Conservation (phyloP, 768 basidiomycete species). For the Clitopilus passeckerianus region DNA sequence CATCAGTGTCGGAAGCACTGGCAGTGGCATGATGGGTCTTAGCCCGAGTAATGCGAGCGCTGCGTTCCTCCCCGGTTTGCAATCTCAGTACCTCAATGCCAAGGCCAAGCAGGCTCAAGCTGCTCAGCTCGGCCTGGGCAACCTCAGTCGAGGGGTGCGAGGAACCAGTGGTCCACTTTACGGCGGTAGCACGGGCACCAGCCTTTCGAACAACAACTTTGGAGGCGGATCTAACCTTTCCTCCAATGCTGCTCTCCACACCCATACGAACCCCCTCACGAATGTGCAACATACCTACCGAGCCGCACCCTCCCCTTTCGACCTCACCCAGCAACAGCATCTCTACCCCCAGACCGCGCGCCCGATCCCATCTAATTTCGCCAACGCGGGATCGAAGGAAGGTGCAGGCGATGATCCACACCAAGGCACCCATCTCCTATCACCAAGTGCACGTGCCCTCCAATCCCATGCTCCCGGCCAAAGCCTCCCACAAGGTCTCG, state of each 20-base stretch:
- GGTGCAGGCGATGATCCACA: conserved; percentile 7
- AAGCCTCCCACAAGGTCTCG: conserved; percentile 87
- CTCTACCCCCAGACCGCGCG: conserved; percentile 19
- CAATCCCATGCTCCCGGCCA: conserved; percentile 89
- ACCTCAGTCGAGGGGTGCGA: conserved; percentile 23
- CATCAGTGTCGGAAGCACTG: conserved; percentile 30
- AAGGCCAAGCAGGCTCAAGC: conserved; percentile 35
- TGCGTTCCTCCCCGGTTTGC: conserved; percentile 73
- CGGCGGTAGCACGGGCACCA: conserved; percentile 11
- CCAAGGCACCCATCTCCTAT: conserved; percentile 33
- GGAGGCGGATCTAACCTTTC: conserved; percentile 19
- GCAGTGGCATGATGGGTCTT: conserved; percentile 32
- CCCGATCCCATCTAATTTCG: conserved; percentile 22
- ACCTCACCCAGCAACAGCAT: conserved; percentile 35
- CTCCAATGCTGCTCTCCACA: conserved; percentile 28
- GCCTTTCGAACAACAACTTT: conserved; percentile 24
- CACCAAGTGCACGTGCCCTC: conserved; percentile 73
- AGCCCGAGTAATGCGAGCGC: conserved; percentile 76
- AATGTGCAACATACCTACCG: conserved; percentile 34
- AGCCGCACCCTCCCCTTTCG: conserved; percentile 37
- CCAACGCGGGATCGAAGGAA: conserved; percentile 4
- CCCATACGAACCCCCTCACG: conserved; percentile 34
- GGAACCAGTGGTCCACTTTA: conserved; percentile 26
- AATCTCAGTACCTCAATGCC: conserved; percentile 56
- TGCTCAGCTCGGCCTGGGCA: conserved; percentile 22